A percentile compares a stretch with the other conserved stretches of the same genome.
These are phyloP conservation scores for Fusarium luffae DNA, from an alignment of 2,329 filamentous ascomycete genomes.

Conservation along the genomic window DNA sequence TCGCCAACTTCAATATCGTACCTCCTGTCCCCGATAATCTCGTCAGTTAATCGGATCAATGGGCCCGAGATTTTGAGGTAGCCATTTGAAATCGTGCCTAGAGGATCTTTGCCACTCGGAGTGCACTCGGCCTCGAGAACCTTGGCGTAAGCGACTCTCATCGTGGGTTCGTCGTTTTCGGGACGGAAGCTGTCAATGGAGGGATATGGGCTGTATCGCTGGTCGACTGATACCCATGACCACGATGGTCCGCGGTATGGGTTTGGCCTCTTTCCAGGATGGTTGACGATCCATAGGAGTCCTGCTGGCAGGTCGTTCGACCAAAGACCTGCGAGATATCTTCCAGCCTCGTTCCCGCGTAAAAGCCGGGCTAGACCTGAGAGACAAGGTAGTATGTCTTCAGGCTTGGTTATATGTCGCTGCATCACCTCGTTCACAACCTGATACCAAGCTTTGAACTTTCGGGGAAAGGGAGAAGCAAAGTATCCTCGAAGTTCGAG, in stretches of 20 bases:
- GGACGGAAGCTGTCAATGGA: neutral
- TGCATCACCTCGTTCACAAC: neutral
- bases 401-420: neutral
- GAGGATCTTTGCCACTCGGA: neutral
- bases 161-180: neutral
- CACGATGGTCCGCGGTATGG: neutral
- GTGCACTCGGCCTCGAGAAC: neutral
- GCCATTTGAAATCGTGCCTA: neutral
- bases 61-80: neutral
- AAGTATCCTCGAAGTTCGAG: neutral
- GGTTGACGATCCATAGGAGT: neutral
- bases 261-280: neutral
- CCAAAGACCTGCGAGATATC: neutral
- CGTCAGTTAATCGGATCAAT: accelerated
- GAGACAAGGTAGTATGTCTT: neutral
- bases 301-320: neutral
- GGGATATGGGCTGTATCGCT: neutral
- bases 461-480: neutral
- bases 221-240: neutral
- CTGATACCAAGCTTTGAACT: neutral
- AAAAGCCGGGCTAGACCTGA: accelerated
- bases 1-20: neutral
- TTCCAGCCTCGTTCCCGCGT: neutral
- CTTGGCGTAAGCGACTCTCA: neutral
- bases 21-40: neutral